Base-by-base conservation (phyloP, 2,329 filamentous ascomycete species). In the Leptoxyphium fumago region DNA sequence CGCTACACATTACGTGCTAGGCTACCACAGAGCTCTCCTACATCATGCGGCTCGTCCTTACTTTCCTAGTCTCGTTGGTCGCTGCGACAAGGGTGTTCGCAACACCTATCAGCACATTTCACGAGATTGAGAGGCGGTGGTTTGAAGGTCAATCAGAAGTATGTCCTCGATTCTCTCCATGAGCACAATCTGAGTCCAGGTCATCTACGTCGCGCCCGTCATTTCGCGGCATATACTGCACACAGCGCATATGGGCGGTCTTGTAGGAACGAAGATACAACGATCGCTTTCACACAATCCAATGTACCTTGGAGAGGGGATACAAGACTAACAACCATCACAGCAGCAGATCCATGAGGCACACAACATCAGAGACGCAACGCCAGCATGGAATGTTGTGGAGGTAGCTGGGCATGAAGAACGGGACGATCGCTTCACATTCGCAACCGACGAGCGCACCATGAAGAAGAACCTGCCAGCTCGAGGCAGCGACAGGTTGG, bases 101-200 rank as follows among this genome's bases (percentile, higher is more conserved):
- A n/a, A 13, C 52, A 43, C 45, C 26, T 29, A 39, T 53, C 30
- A 46, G 51, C 21, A 40, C 47, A 28, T 54, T 56, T 43, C 39
- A 49, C 38, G 55, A 56, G 9, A 53, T 58, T 29, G 53, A 58
- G 47, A 44, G 47, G 15, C 46, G 53, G 14, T 58, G 55, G 56
- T 48, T 48, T 9, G 44, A 48, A 15, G 56, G 55, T 21, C 42
- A 54, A 36, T 50, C 52, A 42, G 56, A 58, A 42, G 55, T 58
- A 54, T 41, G 50, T 48, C 10, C 39, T n/a, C n/a, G n/a, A n/a
- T n/a, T n/a, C n/a, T n/a, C n/a, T n/a, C n/a, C n/a, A n/a, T n/a
- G n/a, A n/a, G n/a, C n/a, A 32, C 13, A 30, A 39, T 13, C n/a
- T n/a, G n/a, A n/a, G n/a, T n/a, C n/a, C n/a, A n/a, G n/a, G n/a